Percentiles rank a stretch among this genome's conserved stretches.
Evolutionary conservation across 2,329 filamentous ascomycete species (phyloP).

Genomic region (Dryadomyces quercus-mongolicae): DNA sequence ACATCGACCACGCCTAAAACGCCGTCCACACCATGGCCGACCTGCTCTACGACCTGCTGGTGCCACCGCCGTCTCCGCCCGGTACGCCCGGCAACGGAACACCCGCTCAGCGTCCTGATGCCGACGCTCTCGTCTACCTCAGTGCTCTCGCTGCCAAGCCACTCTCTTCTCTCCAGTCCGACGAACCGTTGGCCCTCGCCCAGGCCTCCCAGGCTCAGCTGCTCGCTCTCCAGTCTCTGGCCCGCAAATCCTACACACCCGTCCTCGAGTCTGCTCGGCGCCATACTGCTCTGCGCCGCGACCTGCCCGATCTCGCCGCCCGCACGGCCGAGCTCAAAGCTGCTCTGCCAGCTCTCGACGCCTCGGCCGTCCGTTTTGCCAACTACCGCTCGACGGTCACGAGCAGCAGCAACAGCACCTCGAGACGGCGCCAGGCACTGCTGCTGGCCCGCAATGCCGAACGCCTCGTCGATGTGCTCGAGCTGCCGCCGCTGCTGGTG

Average conservation of each 20-base stretch:
- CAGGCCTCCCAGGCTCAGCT: conserved; percentile 71
- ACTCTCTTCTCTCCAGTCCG: conserved; percentile 56
- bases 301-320: conserved; percentile 57
- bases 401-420: conserved; percentile 43
- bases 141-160: conserved; percentile 65
- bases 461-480: conserved; percentile 78
- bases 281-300: conserved; percentile 59
- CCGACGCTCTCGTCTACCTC: conserved; percentile 57
- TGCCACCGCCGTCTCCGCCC: conserved; percentile 20
- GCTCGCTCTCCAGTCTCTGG: conserved; percentile 74
- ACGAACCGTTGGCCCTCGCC: conserved; percentile 67
- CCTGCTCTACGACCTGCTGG: conserved; percentile 61
- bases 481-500: conserved; percentile 74
- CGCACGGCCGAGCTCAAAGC: conserved; percentile 56
- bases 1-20: too few species aligned
- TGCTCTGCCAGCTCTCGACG: conserved; percentile 67
- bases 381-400: conserved; percentile 26
- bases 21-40: conserved; percentile 48
- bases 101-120: conserved; percentile 25
- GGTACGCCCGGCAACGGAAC: conserved; percentile 16
- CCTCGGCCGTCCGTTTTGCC: conserved; percentile 68
- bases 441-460: conserved; percentile 79
- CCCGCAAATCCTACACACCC: conserved; percentile 76
- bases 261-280: conserved; percentile 72
- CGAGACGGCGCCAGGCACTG: conserved; percentile 65